Evolutionary conservation across 306 rosid genomes (phyloP).

Genomic region (Geum urbanum): DNA sequence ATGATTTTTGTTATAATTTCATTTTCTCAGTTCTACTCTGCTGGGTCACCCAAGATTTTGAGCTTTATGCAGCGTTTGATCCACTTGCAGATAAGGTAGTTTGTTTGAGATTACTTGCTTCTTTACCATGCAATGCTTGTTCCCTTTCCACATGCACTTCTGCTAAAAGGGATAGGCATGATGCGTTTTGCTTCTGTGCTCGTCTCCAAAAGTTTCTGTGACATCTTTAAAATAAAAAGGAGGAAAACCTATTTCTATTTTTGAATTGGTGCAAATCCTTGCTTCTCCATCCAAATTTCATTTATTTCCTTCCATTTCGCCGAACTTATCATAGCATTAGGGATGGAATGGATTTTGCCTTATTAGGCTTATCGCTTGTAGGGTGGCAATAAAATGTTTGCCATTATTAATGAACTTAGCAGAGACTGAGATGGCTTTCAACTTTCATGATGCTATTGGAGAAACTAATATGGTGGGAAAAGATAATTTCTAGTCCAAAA

Average conservation of each 20-base stretch:
- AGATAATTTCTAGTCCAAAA: background rate
- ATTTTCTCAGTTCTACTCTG: conserved; percentile 74
- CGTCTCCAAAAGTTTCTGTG: background rate
- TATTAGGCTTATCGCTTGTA: background rate
- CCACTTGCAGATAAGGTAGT: conserved; percentile 94
- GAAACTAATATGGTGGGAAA: background rate
- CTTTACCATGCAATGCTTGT: conserved; percentile 1
- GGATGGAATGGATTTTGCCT: background rate
- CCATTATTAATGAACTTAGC: background rate
- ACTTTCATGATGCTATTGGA: background rate
- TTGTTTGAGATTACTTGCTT: background rate
- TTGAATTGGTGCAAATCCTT: background rate
- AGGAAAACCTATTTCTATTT: background rate
- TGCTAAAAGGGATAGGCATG: conserved; percentile 8
- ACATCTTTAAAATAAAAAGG: background rate
- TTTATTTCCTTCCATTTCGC: background rate
- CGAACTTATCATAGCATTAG: background rate
- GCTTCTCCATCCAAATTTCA: background rate
- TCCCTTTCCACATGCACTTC: background rate
- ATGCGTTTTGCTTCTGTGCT: background rate
- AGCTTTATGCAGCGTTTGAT: conserved; percentile 96
- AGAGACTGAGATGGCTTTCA: too few relatives aligned
- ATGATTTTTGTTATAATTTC: conserved; percentile 23
- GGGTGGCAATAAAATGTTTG: background rate
- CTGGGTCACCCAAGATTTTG: conserved; percentile 94